These are phyloP conservation scores for Candida pseudoviswanathii DNA, from an alignment of 1,139 yeast genomes.

Conservation along the genomic window DNA sequence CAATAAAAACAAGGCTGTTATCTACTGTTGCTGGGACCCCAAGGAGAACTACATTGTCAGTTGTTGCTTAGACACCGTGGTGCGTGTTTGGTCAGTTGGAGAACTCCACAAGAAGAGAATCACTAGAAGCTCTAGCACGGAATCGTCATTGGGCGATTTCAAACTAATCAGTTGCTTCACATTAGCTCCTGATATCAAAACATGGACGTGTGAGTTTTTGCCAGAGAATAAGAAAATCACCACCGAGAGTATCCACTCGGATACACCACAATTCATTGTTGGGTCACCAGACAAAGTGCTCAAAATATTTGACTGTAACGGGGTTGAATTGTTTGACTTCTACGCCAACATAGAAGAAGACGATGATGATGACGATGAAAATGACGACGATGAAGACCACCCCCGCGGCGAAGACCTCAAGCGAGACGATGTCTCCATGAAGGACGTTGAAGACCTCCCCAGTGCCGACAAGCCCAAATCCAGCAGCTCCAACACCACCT, in stretches of 20 bases:
- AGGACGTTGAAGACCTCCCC: slow-evolving; percentile 12
- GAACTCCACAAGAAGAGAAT: slow-evolving; percentile 25
- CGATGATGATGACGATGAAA: slow-evolving; percentile 6
- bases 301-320: slow-evolving; percentile 57
- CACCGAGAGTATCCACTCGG: slow-evolving; percentile 10
- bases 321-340: slow-evolving; percentile 46
- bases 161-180: slow-evolving; percentile 39
- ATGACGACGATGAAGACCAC: background rate
- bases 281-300: slow-evolving; percentile 82
- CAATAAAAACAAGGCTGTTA: slow-evolving; percentile 52
- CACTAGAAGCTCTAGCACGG: slow-evolving; percentile 5
- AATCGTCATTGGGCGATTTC: slow-evolving; percentile 12
- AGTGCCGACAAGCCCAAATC: background rate
- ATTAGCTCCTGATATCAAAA: slow-evolving; percentile 42
- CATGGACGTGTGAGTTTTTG: slow-evolving; percentile 77
- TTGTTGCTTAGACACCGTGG: slow-evolving; percentile 67
- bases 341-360: slow-evolving; percentile 41
- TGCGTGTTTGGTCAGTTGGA: slow-evolving; percentile 67
- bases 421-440: slow-evolving; percentile 17
- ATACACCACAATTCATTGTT: slow-evolving; percentile 59
- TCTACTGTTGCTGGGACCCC: slow-evolving; percentile 74
- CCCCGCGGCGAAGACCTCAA: slow-evolving; percentile 1
- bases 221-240: slow-evolving; percentile 33
- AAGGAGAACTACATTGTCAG: slow-evolving; percentile 67
- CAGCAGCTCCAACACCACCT: background rate